Percentiles rank a stretch among this genome's conserved stretches.
These are phyloP conservation scores for Lipomyces yamadae DNA, from an alignment of 805 yeast genomes.

Conservation along the genomic window DNA sequence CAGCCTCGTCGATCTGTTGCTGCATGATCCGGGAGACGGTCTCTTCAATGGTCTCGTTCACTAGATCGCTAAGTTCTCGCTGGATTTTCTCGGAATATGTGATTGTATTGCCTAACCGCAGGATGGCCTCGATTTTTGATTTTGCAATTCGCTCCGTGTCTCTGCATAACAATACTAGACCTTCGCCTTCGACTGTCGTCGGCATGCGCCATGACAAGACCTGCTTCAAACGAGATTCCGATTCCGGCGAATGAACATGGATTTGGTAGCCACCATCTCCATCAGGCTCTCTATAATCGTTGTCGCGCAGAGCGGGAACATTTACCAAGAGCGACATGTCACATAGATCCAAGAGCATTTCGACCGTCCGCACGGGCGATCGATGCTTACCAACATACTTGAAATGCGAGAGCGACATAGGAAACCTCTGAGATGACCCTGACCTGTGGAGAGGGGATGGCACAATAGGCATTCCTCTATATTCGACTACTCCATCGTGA, in stretches of 20 bases:
- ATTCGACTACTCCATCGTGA: conserved; percentile 26
- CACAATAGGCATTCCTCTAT: conserved; percentile 29
- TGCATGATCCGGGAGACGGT: conserved; percentile 63
- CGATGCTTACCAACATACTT: conserved; percentile 21
- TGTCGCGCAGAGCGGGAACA: conserved; percentile 61
- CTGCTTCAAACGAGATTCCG: conserved; percentile 45
- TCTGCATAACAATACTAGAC: conserved; percentile 61
- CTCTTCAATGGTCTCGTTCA: conserved; percentile 63
- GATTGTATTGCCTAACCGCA: conserved; percentile 72
- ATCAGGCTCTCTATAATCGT: conserved; percentile 32
- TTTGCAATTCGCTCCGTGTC: conserved; percentile 68
- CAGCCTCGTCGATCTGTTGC: conserved; percentile 36
- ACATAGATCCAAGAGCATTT: conserved; percentile 61
- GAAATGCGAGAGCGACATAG: conserved; percentile 16
- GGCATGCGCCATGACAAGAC: conserved; percentile 50
- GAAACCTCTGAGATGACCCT: conserved; percentile 6
- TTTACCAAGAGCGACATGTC: conserved; percentile 76
- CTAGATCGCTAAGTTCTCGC: conserved; percentile 74
- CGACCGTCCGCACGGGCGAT: conserved; percentile 39
- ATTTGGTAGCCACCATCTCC: conserved; percentile 46
- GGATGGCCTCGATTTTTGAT: conserved; percentile 70
- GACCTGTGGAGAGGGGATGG: conserved; percentile 20
- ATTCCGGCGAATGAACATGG: conserved; percentile 42
- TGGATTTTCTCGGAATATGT: conserved; percentile 77
- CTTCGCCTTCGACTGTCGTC: conserved; percentile 62